phyloP scores from a whole-genome alignment of 2,329 filamentous ascomycete genomes.

The Erysiphe pulchra region DNA sequence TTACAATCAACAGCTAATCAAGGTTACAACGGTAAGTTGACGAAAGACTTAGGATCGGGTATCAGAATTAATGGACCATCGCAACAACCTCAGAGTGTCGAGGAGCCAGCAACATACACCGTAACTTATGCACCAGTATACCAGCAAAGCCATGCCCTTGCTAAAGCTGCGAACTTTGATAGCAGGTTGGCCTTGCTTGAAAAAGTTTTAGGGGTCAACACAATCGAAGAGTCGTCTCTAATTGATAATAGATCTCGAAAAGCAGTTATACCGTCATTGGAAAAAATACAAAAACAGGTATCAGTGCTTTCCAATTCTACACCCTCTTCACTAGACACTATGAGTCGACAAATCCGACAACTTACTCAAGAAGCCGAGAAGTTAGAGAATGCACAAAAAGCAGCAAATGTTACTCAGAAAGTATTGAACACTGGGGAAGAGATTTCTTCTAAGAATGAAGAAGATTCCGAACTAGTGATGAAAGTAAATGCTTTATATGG shows the following conservation, averaged over 20 bases:
- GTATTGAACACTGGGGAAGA: slow-evolving; percentile 20
- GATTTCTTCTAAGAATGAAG: slow-evolving; percentile 19
- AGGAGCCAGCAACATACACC: slow-evolving; percentile 27
- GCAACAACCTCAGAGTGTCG: slow-evolving; percentile 6
- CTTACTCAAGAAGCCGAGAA: slow-evolving; percentile 47
- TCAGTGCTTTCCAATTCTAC: slow-evolving; percentile 47
- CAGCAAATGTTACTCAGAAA: slow-evolving; percentile 34
- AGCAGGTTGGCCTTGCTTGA: slow-evolving; percentile 56
- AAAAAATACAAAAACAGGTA: slow-evolving; percentile 59
- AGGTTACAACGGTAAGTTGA: slow-evolving; percentile 8
- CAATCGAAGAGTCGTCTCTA: slow-evolving; percentile 14
- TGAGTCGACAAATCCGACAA: slow-evolving; percentile 42
- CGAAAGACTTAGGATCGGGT: slow-evolving; percentile 9
- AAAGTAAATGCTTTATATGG: slow-evolving; percentile 87
- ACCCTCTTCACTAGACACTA: slow-evolving; percentile 45
- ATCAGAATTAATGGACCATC: slow-evolving; percentile 10
- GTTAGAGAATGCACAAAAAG: slow-evolving; percentile 36
- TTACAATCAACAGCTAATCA: slow-evolving; percentile 3
- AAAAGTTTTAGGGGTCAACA: slow-evolving; percentile 49
- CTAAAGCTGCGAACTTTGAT: slow-evolving; percentile 73
- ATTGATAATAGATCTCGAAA: slow-evolving; percentile 36
- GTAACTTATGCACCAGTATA: slow-evolving; percentile 38
- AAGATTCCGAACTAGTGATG: slow-evolving; percentile 44
- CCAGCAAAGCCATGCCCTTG: slow-evolving; percentile 43
- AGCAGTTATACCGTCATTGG: slow-evolving; percentile 61